Evolutionary conservation across 148 eudicot genomes (phyloP).

Genomic region (Vaccinium macrocarpon): DNA sequence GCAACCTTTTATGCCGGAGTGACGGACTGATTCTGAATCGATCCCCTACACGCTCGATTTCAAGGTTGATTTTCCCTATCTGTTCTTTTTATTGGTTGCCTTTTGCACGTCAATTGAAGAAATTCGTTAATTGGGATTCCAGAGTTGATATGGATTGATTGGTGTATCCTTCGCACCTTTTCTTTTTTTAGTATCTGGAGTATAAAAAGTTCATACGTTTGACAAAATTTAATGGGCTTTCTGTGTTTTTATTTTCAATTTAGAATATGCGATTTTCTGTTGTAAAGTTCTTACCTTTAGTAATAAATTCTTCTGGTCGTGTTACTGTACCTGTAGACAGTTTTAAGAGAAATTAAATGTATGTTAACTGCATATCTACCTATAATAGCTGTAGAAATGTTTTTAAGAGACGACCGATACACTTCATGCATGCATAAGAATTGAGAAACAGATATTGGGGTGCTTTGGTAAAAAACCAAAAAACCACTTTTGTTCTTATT

Average conservation of each 20-base stretch:
- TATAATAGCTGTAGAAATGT: background rate
- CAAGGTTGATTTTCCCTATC: background rate
- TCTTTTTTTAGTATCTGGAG: background rate
- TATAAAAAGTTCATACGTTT: background rate
- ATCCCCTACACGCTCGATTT: background rate
- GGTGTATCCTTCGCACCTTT: background rate
- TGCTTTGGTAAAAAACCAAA: too few species aligned
- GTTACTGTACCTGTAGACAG: background rate
- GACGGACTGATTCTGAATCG: background rate
- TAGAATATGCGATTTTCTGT: background rate
- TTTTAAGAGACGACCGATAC: background rate
- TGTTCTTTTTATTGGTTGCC: background rate
- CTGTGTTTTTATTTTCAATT: background rate
- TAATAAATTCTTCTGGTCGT: background rate
- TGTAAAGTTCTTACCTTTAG: background rate
- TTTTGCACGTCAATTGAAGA: background rate
- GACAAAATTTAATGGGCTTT: background rate
- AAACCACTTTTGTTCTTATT: too few species aligned
- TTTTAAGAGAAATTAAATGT: background rate
- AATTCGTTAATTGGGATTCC: background rate
- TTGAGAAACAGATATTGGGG: background rate
- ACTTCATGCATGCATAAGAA: background rate
- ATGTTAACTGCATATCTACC: background rate
- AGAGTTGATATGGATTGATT: background rate
- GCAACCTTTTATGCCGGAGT: background rate